Base-by-base conservation (phyloP, 2,329 filamentous ascomycete genomes). In the Colletotrichum tofieldiae region DNA sequence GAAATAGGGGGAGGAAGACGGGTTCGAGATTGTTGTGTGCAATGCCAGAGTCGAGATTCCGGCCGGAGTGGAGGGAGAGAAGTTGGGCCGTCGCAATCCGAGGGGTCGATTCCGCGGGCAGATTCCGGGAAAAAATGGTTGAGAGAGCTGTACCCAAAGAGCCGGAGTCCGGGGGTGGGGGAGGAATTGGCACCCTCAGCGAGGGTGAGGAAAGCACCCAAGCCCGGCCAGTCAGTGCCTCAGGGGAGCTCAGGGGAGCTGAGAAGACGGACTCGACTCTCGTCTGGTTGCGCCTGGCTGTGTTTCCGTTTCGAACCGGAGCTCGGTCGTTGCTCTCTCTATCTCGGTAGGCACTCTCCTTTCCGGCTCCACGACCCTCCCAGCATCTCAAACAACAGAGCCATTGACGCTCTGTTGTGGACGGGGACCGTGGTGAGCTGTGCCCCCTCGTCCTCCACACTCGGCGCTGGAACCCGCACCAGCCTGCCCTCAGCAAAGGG, bases 71-170 rank as follows among this genome's bases (percentile, higher is more conserved):
- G 62, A 70, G 67, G 54, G 67, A 55, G 62, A 65, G 59, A 70
- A 73, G 51, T 72, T 69, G 69, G 62, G 69, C 72, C 72, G 72
- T 61, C 62, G 69, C 69, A 69, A 72, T 74, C 72, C 72, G 72
- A 74, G 59, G 55, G 64, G 62, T 45, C 41, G 58, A 58, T 65
- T 69, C 70, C 68, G 65, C 62, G 49, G 68, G 49, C 26, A 43
- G 55, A 43, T 65, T 66, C 67, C 55, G 71, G 66, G 3, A 26
- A 52, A 29, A 3, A 62, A 65, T 39, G 66, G 54, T 61, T 66
- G 55, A 71, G 67, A 39, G 43, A 23, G 43, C 35, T 37, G 32
- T 55, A 54, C 63, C 49, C 41, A 32, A 47, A 32, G 14, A 51
- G 52, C 71, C 67, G 71, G 71, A 73, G 63, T 73, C 68, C 71